Evolutionary conservation across 495 filamentous ascomycete species (phyloP).

Genomic region (Talaromyces wortmannii): DNA sequence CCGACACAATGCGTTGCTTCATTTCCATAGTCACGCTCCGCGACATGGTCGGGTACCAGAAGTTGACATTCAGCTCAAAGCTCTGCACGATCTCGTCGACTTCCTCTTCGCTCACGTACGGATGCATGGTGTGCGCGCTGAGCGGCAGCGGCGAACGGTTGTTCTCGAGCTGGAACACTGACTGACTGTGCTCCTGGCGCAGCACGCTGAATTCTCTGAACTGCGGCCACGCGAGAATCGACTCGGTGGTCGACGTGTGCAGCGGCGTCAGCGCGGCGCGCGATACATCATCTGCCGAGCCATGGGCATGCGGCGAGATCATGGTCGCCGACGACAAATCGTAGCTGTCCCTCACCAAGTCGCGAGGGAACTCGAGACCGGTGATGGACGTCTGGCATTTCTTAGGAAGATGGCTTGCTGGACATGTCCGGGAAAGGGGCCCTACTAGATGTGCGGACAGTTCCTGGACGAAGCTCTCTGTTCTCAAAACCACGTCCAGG

Average conservation of each 20-base stretch:
- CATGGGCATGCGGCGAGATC: neutral
- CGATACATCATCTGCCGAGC: conserved; percentile 5
- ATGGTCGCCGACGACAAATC: neutral
- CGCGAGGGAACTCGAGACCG: too few relatives aligned
- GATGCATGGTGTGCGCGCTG: neutral
- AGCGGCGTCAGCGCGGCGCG: conserved; percentile 8
- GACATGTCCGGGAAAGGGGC: neutral
- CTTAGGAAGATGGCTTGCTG: neutral
- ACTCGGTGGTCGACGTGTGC: conserved; percentile 12
- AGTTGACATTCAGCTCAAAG: conserved; percentile 10
- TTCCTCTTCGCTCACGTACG: conserved; percentile 6
- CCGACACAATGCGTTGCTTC: neutral
- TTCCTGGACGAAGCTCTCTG: conserved; percentile 8
- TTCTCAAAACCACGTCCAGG: conserved; percentile 10
- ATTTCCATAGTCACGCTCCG: neutral
- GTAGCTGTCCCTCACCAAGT: too few relatives aligned
- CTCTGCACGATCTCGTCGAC: conserved; percentile 2
- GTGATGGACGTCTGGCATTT: neutral
- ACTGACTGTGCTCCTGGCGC: conserved; percentile 1
- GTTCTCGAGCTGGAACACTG: conserved; percentile 6
- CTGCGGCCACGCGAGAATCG: conserved; percentile 10
- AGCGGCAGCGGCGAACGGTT: neutral
- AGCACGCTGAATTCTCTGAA: conserved; percentile 5
- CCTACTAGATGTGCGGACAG: conserved; percentile 7
- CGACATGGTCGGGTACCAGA: conserved; percentile 12